These are phyloP conservation scores for Acer campestre DNA, from an alignment of 345 rosid genomes.

Conservation along the genomic window DNA sequence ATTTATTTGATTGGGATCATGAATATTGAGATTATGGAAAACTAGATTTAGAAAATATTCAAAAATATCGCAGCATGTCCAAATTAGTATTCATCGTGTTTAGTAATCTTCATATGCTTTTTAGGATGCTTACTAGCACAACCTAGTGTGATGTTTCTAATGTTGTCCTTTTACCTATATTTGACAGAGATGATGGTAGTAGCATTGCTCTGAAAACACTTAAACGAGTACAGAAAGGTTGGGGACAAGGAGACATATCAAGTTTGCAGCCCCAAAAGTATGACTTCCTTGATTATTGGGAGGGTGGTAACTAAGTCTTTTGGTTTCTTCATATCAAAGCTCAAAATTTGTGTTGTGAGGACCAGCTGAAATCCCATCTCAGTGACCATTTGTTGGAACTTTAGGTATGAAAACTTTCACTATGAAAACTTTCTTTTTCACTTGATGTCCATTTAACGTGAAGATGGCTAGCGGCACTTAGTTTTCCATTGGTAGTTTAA, in stretches of 20 bases:
- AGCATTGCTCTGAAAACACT: slow-evolving; percentile 76
- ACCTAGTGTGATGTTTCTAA: slow-evolving; percentile 8
- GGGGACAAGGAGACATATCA: slow-evolving; percentile 74
- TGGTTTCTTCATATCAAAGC: background rate
- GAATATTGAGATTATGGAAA: slow-evolving; percentile 3
- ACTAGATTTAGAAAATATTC: background rate
- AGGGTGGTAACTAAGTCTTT: slow-evolving; percentile 24
- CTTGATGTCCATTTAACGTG: background rate
- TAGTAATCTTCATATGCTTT: background rate
- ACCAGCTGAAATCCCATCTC: background rate
- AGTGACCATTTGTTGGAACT: background rate
- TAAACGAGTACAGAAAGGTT: slow-evolving; percentile 68
- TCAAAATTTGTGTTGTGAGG: background rate
- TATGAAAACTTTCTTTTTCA: background rate
- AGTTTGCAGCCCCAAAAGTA: slow-evolving; percentile 53
- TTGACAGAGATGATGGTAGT: slow-evolving; percentile 94
- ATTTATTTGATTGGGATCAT: background rate
- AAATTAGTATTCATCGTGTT: background rate
- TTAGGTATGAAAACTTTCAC: background rate
- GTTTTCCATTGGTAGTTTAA: background rate
- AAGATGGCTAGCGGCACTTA: background rate
- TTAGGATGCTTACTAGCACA: background rate
- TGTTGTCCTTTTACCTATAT: slow-evolving; percentile 21
- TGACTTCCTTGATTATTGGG: slow-evolving; percentile 59
- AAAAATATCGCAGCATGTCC: background rate